phyloP scores from a whole-genome alignment of 805 yeast species.

The Wickerhamomyces alni region DNA sequence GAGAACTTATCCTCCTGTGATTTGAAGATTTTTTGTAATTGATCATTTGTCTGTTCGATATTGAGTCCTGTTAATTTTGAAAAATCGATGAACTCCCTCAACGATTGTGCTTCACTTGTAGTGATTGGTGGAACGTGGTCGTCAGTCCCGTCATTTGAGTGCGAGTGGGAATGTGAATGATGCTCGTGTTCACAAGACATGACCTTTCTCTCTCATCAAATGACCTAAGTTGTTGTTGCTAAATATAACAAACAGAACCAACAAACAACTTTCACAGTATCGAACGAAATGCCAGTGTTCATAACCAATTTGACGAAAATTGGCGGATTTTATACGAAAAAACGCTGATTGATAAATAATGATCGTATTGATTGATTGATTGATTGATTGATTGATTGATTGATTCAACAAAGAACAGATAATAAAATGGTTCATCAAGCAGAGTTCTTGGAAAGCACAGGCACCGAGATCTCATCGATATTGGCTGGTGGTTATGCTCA shows the following conservation, averaged over 20 bases:
- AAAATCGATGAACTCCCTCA: conserved; percentile 54
- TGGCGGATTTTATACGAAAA: no score
- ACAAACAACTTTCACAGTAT: not conserved
- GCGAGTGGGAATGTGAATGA: conserved; percentile 19
- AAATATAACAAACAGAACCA: not conserved
- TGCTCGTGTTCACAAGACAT: conserved; percentile 32
- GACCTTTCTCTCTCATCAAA: no score
- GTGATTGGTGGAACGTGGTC: conserved; percentile 55
- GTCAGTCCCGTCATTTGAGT: conserved; percentile 11
- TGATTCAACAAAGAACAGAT: no score
- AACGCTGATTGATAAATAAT: no score
- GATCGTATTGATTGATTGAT: no score
- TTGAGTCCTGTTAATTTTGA: conserved; percentile 60
- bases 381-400: no score
- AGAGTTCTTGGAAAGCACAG: conserved; percentile 52
- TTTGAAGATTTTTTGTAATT: conserved; percentile 42
- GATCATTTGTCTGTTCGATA: conserved; percentile 44
- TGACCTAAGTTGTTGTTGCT: not conserved
- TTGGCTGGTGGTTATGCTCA: conserved; percentile 94
- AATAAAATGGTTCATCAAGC: conserved; percentile 56
- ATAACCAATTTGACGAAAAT: no score
- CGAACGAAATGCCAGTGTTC: no score
- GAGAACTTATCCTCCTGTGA: conserved; percentile 41
- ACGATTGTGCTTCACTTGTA: conserved; percentile 64
- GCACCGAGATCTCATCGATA: conserved; percentile 64